Conservation (phyloP, 108 stramenopile species). For the Mediolabrus comicus region DNA sequence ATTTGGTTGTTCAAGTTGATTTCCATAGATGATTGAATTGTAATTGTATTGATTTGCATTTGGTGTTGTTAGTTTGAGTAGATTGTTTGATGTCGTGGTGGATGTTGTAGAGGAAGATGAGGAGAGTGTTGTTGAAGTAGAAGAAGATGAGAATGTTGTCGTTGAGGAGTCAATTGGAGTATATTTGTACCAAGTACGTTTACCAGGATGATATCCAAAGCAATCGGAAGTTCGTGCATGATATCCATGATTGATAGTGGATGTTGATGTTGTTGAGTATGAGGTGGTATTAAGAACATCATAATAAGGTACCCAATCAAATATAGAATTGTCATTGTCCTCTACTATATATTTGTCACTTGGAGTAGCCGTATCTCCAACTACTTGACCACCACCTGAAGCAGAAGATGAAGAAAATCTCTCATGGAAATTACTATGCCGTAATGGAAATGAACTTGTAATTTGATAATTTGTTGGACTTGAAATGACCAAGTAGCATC, state of each 20-base stretch:
- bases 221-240: not conserved
- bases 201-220: not conserved
- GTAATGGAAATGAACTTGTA: not conserved
- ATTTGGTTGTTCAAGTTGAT: not conserved
- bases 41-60: not conserved
- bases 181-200: not conserved
- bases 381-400: too few species aligned
- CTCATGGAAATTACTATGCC: not conserved
- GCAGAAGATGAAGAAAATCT: not conserved
- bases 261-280: not conserved
- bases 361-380: too few species aligned
- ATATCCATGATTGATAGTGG: not conserved
- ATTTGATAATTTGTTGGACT: not conserved
- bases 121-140: not conserved
- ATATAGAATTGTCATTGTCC: too few species aligned
- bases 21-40: not conserved
- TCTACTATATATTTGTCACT: too few species aligned
- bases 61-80: not conserved
- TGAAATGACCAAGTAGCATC: not conserved
- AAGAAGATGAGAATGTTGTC: not conserved
- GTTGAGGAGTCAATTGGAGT: not conserved
- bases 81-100: too few species aligned
- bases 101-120: too few species aligned
- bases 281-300: not conserved
- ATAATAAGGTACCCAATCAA: not conserved